Conservation (phyloP, 1,284 basidiomycete genomes). For the Austroboletus niveus region DNA sequence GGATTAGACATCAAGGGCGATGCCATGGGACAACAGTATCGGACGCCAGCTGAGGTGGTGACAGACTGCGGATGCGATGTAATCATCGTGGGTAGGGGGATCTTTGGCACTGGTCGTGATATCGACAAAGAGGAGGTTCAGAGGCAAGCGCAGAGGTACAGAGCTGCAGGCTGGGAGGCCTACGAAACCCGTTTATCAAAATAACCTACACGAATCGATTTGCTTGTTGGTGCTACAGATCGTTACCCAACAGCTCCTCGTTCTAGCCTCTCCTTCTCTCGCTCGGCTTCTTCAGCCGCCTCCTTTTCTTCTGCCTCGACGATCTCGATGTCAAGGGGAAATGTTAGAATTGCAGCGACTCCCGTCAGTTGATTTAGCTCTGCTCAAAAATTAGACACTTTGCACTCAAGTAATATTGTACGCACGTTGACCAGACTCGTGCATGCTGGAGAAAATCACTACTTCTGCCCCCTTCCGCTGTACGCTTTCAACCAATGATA, state of each 20-base stretch:
- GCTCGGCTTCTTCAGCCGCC: constrained; percentile 52
- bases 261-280: constrained; percentile 27
- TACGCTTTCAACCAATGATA: constrained; percentile 87
- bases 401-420: constrained; percentile 9
- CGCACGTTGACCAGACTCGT: constrained; percentile 95
- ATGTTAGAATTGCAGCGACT: constrained; percentile 94
- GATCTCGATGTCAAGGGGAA: constrained; percentile 93
- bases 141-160: constrained; percentile 81
- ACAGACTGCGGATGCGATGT: constrained; percentile 89
- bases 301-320: constrained; percentile 84
- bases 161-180: constrained; percentile 87
- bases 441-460: constrained; percentile 98
- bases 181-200: constrained; percentile 48
- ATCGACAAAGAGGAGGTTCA: constrained; percentile 58
- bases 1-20: constrained; percentile 85
- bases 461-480: constrained; percentile 89
- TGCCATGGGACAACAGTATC: constrained; percentile 93
- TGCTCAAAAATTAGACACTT: constrained; percentile 35
- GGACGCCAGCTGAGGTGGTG: constrained; percentile 87
- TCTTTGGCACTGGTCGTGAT: constrained; percentile 77
- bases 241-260: constrained; percentile 32
- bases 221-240: background rate
- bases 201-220: constrained; percentile 2
- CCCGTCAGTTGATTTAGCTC: constrained; percentile 95
- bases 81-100: constrained; percentile 96